phyloP scores from a whole-genome alignment of 139 green algal species.

The Coccomyxa sp. region DNA sequence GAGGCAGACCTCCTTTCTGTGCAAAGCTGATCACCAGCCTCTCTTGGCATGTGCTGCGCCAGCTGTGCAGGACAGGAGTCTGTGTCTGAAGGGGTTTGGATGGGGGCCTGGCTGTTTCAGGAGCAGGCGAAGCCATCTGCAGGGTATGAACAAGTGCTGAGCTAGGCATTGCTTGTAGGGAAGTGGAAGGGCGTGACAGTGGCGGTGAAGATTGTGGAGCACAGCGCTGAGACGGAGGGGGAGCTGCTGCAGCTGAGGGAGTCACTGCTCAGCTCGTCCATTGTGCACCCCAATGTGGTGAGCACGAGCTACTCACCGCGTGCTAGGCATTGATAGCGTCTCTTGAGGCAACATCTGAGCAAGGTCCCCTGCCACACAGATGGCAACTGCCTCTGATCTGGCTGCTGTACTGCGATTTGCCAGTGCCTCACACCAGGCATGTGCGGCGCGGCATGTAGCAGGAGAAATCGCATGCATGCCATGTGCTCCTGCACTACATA shows the following conservation, averaged over 20 bases:
- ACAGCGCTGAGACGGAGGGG: slow-evolving; percentile 5
- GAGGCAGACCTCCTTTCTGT: neutral
- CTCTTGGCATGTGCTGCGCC: too few relatives aligned
- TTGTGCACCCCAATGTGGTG: slow-evolving; percentile 23
- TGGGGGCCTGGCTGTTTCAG: neutral
- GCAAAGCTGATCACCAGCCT: too few relatives aligned
- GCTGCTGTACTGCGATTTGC: too few relatives aligned
- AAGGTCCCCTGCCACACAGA: neutral
- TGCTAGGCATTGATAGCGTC: neutral
- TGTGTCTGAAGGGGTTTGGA: too few relatives aligned
- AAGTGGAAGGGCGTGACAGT: slow-evolving; percentile 32
- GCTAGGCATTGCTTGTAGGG: too few relatives aligned
- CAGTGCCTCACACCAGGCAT: neutral
- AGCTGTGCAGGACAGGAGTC: too few relatives aligned
- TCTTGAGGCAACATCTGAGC: neutral
- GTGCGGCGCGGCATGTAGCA: too few relatives aligned
- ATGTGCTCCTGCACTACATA: too few relatives aligned
- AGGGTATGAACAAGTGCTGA: neutral
- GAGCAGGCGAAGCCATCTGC: too few relatives aligned
- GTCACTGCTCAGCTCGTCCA: slow-evolving; percentile 18
- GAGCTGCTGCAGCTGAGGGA: slow-evolving; percentile 16
- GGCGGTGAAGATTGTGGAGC: slow-evolving; percentile 36
- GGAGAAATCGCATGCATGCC: too few relatives aligned
- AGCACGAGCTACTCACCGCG: neutral
- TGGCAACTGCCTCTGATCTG: too few relatives aligned